Conservation (phyloP, 2,329 filamentous ascomycete genomes). For the Coniochaeta sp. region DNA sequence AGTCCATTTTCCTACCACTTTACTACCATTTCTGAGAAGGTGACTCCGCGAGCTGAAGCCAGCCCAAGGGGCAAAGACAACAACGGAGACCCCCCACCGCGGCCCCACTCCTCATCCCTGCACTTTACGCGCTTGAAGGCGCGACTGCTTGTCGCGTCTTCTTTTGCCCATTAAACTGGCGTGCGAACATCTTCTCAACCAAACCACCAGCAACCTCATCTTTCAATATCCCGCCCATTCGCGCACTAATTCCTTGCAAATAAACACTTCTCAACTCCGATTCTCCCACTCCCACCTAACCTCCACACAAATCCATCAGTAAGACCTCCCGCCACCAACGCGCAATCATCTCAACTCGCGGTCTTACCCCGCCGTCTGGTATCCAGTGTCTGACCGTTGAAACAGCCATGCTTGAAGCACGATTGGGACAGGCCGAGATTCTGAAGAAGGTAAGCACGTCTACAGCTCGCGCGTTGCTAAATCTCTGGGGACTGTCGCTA, state of each 20-base stretch:
- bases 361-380: not conserved
- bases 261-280: too few relatives aligned
- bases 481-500: not conserved
- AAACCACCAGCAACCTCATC: not conserved
- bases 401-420: slow-evolving; percentile 82
- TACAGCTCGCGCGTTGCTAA: not conserved
- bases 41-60: too few relatives aligned
- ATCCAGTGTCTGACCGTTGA: slow-evolving; percentile 4
- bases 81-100: too few relatives aligned
- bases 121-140: slow-evolving; percentile 3
- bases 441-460: slow-evolving; percentile 77
- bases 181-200: slow-evolving; percentile 3
- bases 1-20: too few relatives aligned
- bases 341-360: not conserved
- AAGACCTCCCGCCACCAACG: slow-evolving; percentile 5
- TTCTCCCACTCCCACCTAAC: not conserved
- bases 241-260: too few relatives aligned
- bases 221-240: not conserved
- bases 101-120: not conserved
- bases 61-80: too few relatives aligned
- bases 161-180: not conserved
- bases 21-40: too few relatives aligned
- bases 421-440: slow-evolving; percentile 85
- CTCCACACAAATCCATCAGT: slow-evolving; percentile 11
- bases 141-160: not conserved